Evolutionary conservation across 2,329 filamentous ascomycete species (phyloP), one percentile per base, ranked within the genome.

Genomic region (Scedosporium boydii): DNA sequence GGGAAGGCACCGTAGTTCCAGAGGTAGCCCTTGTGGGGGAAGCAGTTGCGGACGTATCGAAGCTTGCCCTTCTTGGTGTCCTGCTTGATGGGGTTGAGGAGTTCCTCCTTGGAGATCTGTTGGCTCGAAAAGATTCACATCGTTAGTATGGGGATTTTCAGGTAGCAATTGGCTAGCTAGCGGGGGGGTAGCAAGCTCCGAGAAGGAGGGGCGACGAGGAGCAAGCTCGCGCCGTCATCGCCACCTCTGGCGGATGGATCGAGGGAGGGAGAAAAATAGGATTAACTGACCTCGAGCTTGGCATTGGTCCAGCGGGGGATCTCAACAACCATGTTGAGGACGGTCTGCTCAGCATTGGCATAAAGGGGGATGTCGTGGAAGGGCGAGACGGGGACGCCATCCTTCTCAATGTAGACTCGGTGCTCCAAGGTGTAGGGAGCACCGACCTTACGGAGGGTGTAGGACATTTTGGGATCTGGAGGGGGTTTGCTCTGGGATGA

Each of bases 1-100:
- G 95, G 95, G 88, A 99, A 98, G 78, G 93, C 93, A 82, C 95
- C 95, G 81, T 99, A 99, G 87, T 99, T 99, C 95, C 95, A 99
- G 72, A 99, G 91, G 81, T 99, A 99, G 69, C 95, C 95, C 87
- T 99, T 98, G 89, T 99, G 95, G 72, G 95, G 95, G 87, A 99
- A 99, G 88, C 95, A 99, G 89, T 99, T 99, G 82, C 95, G 92
- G 76, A 99, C 95, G 77, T 89, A 99, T 74, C 95, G 91, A 73
- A 98, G 92, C 87, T 97, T 98, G 86, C 93, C 95, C 86, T 99
- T 98, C 90, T 99, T 98, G 78, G 87, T 86, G 78, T 99, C 95
- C 84, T 99, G 95, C 88, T 97, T 97, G 84, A 97, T 96, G 76
- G 93, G 93, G 85, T 97, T 98, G 76, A 98, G 88, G 74, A 90